Evolutionary conservation across 1,284 basidiomycete species (phyloP).

Genomic region (Clitocybe nebularis): DNA sequence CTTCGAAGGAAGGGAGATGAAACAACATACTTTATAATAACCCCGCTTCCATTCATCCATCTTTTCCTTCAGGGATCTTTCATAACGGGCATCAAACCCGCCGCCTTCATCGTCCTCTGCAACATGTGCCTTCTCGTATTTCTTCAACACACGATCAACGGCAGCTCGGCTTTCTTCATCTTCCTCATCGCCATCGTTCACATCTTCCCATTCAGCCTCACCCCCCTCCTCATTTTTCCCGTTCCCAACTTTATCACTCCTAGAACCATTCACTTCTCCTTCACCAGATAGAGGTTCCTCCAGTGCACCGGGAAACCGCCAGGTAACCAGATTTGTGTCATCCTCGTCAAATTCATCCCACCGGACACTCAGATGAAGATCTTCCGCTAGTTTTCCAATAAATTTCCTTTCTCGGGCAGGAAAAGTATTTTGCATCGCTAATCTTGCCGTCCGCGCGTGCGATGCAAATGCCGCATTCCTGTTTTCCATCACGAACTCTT

Average conservation of each 20-base stretch:
- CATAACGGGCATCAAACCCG: constrained; percentile 76
- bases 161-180: constrained; percentile 65
- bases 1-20: background rate
- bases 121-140: constrained; percentile 85
- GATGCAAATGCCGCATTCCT: constrained; percentile 34
- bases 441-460: constrained; percentile 34
- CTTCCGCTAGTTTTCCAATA: constrained; percentile 68
- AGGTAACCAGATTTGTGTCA: constrained; percentile 71
- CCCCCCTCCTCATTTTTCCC: constrained; percentile 20
- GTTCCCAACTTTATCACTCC: constrained; percentile 1
- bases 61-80: constrained; percentile 72
- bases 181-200: constrained; percentile 37
- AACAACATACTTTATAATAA: constrained; percentile 77
- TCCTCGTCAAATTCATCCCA: constrained; percentile 92
- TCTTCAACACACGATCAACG: constrained; percentile 79
- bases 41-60: constrained; percentile 90
- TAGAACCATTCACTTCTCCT: constrained; percentile 12
- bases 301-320: constrained; percentile 49
- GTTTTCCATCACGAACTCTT: constrained; percentile 66
- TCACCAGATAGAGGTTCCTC: constrained; percentile 20
- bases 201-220: constrained; percentile 32
- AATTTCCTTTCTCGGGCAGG: constrained; percentile 77
- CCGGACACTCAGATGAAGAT: constrained; percentile 69
- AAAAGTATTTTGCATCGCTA: constrained; percentile 75
- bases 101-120: constrained; percentile 63